Base-by-base conservation (phyloP, 2,329 filamentous ascomycete species). In the Sordariomycetes sp. region DNA sequence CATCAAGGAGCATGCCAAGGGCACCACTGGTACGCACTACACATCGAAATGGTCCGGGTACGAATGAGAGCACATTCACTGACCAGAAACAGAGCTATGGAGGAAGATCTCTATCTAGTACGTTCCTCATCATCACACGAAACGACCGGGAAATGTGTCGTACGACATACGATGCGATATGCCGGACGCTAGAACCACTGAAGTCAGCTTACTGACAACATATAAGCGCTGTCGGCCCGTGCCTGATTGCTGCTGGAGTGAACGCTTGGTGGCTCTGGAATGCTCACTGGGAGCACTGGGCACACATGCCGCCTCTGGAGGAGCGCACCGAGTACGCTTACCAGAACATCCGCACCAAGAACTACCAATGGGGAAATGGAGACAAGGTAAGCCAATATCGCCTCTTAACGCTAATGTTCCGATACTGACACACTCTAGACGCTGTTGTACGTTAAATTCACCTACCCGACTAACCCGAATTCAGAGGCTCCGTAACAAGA, bases 261-360 rank as follows among this genome's bases (percentile, higher is more conserved):
- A 98, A 98, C 62, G 88, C 88, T 51, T 94, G 83, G 61, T 79
- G 80, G 56, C 79, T 94, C 43, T 98, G 87, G 86, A 79, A 76
- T 53, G 86, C 93, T 69, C 92, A 98, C 67, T 96, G 90, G 90
- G 85, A 93, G 66, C 92, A 98, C 74, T 86, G 82, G 77, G 66
- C 63, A 34, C 90, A 96, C 68, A 66, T 85, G 62, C 77, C 83
- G 40, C 84, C 92, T 46, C 71, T 90, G 48, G 86, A 94, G 71
- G 92, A 98, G 69, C 82, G 85, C 56, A 66, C 74, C 53, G 86
- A 96, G 71, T 98, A 96, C 67, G 69, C 87, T 40, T 98, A 94
- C 79, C 86, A 94, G 77, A 98, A 98, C 75, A 84, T 98, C 63
- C 84, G 92, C 59, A 75, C 77, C 61, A 95, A 92, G 81, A 95